Conservation (phyloP, 306 rosid species). For the Glycine tomentella region DNA sequence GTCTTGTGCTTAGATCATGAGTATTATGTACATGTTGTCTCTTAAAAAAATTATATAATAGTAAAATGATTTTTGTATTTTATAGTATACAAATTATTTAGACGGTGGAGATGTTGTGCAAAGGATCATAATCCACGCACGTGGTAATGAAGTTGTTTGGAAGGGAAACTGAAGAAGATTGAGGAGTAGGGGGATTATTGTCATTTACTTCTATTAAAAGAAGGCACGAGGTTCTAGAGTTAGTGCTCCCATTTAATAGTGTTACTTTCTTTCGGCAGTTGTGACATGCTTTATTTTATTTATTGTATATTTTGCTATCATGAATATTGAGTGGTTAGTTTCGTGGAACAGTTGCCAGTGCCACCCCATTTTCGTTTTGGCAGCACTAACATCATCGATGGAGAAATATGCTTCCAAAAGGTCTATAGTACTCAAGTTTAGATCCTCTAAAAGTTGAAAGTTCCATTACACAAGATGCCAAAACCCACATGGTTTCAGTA, state of each 20-base stretch:
- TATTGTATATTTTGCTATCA: slow-evolving; percentile 5
- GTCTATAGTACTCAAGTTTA: not conserved
- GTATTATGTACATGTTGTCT: not conserved
- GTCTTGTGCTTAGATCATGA: too few relatives aligned
- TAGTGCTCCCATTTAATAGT: slow-evolving; percentile 12
- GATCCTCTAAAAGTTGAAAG: slow-evolving; percentile 12
- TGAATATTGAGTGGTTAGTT: slow-evolving; percentile 40
- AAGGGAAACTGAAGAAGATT: not conserved
- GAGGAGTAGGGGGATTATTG: not conserved
- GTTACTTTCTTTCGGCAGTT: slow-evolving; percentile 32
- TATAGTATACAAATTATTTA: not conserved
- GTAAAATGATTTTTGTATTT: too few relatives aligned
- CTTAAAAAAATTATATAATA: too few relatives aligned
- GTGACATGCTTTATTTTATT: slow-evolving; percentile 22
- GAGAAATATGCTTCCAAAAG: slow-evolving; percentile 9
- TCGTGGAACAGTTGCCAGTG: slow-evolving; percentile 34
- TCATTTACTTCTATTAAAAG: slow-evolving; percentile 11
- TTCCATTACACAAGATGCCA: not conserved
- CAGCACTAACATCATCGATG: slow-evolving; percentile 25
- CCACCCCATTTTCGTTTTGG: slow-evolving; percentile 33
- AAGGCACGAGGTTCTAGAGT: slow-evolving; percentile 57
- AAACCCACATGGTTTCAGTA: not conserved
- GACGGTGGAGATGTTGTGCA: not conserved
- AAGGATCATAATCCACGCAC: not conserved
- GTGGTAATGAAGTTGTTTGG: not conserved